Base-by-base conservation (phyloP, 2,329 filamentous ascomycete genomes). In the Trematosphaeria pertusa region DNA sequence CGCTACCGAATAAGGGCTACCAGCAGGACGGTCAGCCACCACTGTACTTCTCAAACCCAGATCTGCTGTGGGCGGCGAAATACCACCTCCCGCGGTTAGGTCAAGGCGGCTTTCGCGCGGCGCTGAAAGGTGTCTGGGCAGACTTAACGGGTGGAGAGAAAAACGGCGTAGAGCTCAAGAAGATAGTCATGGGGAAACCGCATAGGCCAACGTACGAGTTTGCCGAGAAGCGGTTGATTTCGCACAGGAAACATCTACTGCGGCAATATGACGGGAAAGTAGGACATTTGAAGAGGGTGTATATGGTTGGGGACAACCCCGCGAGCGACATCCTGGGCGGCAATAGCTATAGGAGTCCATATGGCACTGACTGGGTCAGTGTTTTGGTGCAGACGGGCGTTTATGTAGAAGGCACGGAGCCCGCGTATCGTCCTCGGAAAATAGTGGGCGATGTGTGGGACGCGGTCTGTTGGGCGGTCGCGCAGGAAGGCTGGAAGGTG, bases 301-400 rank as follows among this genome's bases (percentile, higher is more conserved):
- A 96, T 73, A 97, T 97, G 93, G 83, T 97, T 32, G 94, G 94
- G 1, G 77, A 80, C 46, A 80, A 79, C 48, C 77, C 77, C n/a
- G 90, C 90, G 65, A 94, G 88, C 59, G 94, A 99, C 69, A 96
- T 99, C 56, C 78, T 84, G 4, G 94, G 94, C 5, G 92, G 90
- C 15, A 96, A 96, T 67, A 80, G 82, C 35, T 96, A 88, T 65
- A 64, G 75, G 34, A 89, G 87, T 52, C 75, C 80, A 3, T 73
- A 81, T 46, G 87, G 86, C 7, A 88, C 85, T n/a, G 77, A 85
- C 48, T 96, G 92, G 91, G 75, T 80, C 31, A 88, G 87, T 33
- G 81, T 95, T 14, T 74, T 96, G 48, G 88, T 96, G 20, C 80
- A 84, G 58, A 96, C 89, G 7, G 91, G 91, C 0, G 91, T 96